A percentile compares a stretch with the other conserved stretches of the same genome.
Conservation (phyloP, 257 asterid genomes). For the Catharanthus roseus region DNA sequence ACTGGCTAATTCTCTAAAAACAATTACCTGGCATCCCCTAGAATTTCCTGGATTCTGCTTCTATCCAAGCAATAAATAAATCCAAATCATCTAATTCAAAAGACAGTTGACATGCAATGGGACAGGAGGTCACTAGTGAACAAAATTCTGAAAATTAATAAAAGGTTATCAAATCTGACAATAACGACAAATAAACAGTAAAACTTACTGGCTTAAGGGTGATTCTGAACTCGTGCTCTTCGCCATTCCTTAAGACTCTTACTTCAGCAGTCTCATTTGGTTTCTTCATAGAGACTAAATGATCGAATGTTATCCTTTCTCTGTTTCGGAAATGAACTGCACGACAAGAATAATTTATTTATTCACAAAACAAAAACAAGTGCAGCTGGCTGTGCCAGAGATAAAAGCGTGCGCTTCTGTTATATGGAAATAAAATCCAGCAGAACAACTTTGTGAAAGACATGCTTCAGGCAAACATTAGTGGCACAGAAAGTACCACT, state of each 20-base stretch:
- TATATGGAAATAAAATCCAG: background rate
- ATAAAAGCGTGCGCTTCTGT: background rate
- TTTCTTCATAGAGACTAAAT: constrained; percentile 96
- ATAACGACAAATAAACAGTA: background rate
- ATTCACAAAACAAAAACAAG: background rate
- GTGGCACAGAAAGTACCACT: background rate
- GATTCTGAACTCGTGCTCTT: constrained; percentile 58
- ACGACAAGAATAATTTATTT: constrained; percentile 19
- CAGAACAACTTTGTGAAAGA: background rate
- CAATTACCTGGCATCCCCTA: background rate
- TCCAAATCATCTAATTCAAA: background rate
- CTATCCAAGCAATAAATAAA: background rate
- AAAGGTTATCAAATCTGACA: background rate
- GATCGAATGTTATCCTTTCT: constrained; percentile 94
- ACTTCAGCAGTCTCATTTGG: constrained; percentile 80
- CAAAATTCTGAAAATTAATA: background rate
- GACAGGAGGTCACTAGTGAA: background rate
- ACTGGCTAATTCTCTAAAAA: background rate
- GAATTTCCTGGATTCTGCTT: background rate
- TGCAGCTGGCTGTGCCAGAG: background rate
- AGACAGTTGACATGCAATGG: background rate
- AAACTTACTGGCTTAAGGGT: constrained; percentile 81
- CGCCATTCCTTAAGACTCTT: constrained; percentile 68
- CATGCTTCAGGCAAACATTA: background rate
- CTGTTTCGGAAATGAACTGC: constrained; percentile 90